Evolutionary conservation across 176 grass and related monocot genomes (phyloP), one percentile per base, ranked within the genome.

Genomic region (Musa troglodytarum): DNA sequence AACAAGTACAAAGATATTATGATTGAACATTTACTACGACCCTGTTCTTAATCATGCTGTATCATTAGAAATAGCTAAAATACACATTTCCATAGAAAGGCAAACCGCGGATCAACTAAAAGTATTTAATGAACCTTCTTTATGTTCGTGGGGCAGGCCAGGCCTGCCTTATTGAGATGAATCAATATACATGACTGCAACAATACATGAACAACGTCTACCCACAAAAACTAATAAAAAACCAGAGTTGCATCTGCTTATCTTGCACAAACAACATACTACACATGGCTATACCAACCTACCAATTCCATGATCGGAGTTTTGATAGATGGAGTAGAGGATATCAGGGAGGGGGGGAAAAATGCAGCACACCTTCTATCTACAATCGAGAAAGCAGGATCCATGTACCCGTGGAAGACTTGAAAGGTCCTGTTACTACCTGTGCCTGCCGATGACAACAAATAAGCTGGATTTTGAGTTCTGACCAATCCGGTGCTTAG

Each of bases 251-350:
- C 22, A 29, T 29, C 22, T 19, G 22, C 11, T 56, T 13, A 29
- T 74, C 72, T 56, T 57, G n/a, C 52, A 57, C 53, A 58, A 74
- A 74, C 68, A 74, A 74, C 68, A 70, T 20, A 17, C 68, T n/a
- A 20, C 68, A 11, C 63, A 65, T 11, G 68, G 2, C 68, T 3
- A 16, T n/a, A 49, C 68, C 10, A 12, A 24, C 68, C 68, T 2
- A n/a, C 62, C 24, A 9, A 64, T 64, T 24, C 62, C 21, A 19
- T 19, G 10, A 50, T 23, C 13, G 0, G 67, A 19, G 14, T 69
- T 34, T 43, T 43, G 16, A 1, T 7, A 74, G 23, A 13, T 17
- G 19, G 8, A 56, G 22, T 56, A 17, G 71, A 74, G 11, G 14
- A 71, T 16, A 24, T 8, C 15, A 1, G 5, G 13, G 16, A 1